These are phyloP conservation scores for Syzygium aromaticum DNA, from an alignment of 345 rosid genomes.

Conservation along the genomic window DNA sequence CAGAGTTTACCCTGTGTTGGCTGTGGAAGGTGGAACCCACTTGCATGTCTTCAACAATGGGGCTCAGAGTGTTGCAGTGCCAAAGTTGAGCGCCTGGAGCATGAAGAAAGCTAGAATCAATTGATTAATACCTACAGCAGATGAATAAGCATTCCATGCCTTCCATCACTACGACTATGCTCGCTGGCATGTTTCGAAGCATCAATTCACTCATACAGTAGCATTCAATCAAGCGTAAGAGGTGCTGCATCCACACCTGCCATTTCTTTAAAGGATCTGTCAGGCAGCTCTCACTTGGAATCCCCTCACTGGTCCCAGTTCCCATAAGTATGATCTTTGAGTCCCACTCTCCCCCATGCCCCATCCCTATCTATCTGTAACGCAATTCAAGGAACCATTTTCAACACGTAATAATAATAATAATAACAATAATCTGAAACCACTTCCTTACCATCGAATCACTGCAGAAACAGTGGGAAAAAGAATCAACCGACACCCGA, in stretches of 20 bases:
- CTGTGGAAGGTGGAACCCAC: constrained; percentile 23
- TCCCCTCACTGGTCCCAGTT: constrained; percentile 85
- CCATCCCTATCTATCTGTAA: constrained; percentile 21
- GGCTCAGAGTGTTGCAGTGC: constrained; percentile 24
- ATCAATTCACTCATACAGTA: background rate
- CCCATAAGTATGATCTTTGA: constrained; percentile 71
- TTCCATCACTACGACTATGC: background rate
- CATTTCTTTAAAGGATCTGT: constrained; percentile 65
- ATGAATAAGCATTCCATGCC: background rate
- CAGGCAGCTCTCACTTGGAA: constrained; percentile 78
- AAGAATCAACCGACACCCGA: background rate
- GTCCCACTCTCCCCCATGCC: background rate
- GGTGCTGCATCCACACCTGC: constrained; percentile 25
- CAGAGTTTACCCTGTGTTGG: constrained; percentile 57
- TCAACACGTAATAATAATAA: background rate
- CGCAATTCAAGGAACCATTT: background rate
- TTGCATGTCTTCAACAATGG: constrained; percentile 61
- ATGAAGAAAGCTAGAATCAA: constrained; percentile 44
- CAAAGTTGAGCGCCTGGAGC: constrained; percentile 59
- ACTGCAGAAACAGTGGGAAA: background rate
- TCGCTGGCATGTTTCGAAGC: background rate
- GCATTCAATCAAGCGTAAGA: background rate
- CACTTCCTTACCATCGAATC: background rate
- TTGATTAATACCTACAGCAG: constrained; percentile 14
- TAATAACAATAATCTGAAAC: background rate